Percentiles rank a stretch among this genome's conserved stretches.
These are phyloP conservation scores for Mucor velutinosus DNA, from an alignment of 371 early-diverging fungal species.

Conservation along the genomic window DNA sequence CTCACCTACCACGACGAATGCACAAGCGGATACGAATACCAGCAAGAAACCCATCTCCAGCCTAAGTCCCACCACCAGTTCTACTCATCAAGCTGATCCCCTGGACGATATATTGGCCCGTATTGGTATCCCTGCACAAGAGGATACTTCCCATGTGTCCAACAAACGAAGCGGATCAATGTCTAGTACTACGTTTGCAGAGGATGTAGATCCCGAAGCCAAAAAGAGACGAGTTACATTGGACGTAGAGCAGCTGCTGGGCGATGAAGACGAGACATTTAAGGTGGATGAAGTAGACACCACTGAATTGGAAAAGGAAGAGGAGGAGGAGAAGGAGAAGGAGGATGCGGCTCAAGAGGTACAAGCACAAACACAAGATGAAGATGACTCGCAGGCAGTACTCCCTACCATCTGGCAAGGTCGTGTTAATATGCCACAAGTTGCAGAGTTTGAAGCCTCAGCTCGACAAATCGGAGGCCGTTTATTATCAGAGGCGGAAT, in stretches of 20 bases:
- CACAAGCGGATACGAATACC: background rate
- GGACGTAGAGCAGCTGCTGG: conserved; percentile 38
- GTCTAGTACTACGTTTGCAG: background rate
- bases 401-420: conserved; percentile 65
- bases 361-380: conserved; percentile 3
- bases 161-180: conserved; percentile 3
- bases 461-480: conserved; percentile 70
- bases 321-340: conserved; percentile 13
- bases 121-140: conserved; percentile 27
- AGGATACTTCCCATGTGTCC: conserved; percentile 4
- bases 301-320: background rate
- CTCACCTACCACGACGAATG: background rate
- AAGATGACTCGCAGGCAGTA: conserved; percentile 4
- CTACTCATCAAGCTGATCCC: conserved; percentile 15
- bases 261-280: conserved; percentile 33
- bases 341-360: conserved; percentile 1
- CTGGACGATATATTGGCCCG: conserved; percentile 42
- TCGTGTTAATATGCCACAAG: conserved; percentile 68
- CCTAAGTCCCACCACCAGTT: conserved; percentile 8
- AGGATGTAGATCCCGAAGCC: background rate
- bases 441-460: conserved; percentile 60
- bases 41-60: background rate
- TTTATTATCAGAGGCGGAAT: conserved; percentile 40
- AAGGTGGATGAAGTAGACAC: conserved; percentile 30
- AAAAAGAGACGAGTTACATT: conserved; percentile 38